Evolutionary conservation across 371 early-diverging fungal genomes (phyloP).

Genomic region (Nematocida ironsii): DNA sequence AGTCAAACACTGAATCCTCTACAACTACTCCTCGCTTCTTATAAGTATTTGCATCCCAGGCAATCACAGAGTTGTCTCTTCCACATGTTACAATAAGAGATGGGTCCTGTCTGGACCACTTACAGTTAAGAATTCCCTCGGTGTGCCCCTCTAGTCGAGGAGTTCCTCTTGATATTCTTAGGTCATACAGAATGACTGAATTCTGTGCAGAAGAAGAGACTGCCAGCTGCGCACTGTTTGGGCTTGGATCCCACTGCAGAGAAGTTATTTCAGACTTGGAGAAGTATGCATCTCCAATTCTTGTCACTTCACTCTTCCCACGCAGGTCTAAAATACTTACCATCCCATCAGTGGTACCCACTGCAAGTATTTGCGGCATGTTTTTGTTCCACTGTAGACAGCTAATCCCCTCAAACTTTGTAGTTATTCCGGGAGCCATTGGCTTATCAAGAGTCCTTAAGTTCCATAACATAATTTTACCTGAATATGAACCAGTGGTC

Average conservation of each 20-base stretch:
- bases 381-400: constrained; percentile 67
- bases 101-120: constrained; percentile 51
- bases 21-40: constrained; percentile 44
- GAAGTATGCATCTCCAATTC: constrained; percentile 54
- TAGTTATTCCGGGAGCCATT: constrained; percentile 62
- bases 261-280: constrained; percentile 42
- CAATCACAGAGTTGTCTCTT: constrained; percentile 47
- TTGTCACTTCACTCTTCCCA: constrained; percentile 65
- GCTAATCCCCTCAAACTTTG: constrained; percentile 56
- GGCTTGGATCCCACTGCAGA: constrained; percentile 49
- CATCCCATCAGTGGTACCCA: constrained; percentile 64
- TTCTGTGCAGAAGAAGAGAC: constrained; percentile 41
- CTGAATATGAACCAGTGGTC: constrained; percentile 63
- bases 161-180: constrained; percentile 48
- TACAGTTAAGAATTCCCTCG: constrained; percentile 55
- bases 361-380: constrained; percentile 65
- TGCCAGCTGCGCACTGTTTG: constrained; percentile 37
- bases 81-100: constrained; percentile 57
- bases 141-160: constrained; percentile 55
- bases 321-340: constrained; percentile 67
- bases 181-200: constrained; percentile 48
- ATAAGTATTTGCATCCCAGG: constrained; percentile 53
- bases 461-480: constrained; percentile 68
- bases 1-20: constrained; percentile 44
- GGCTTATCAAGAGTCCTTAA: constrained; percentile 66